A percentile compares a stretch with the other conserved stretches of the same genome.
phyloP scores from a whole-genome alignment of 192 early-diverging fungal species.

The Jimgerdemannia lactiflua region DNA sequence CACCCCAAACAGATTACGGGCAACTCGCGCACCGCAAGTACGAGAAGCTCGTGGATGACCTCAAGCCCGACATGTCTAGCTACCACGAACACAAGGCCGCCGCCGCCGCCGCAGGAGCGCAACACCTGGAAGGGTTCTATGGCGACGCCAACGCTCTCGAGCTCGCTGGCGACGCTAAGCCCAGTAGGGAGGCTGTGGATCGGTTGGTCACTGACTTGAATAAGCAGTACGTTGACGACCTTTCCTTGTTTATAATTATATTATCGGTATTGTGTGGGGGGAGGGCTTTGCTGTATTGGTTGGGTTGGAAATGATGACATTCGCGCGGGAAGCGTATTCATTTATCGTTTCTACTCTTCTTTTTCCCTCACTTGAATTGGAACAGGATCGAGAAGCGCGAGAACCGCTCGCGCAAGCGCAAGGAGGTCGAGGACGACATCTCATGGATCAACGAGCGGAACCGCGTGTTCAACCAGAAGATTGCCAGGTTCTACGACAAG shows the following conservation, averaged over 20 bases:
- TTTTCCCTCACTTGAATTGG: conserved; percentile 15
- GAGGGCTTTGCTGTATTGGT: too few species aligned
- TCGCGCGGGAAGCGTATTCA: too few species aligned
- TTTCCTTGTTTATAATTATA: too few species aligned
- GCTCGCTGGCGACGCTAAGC: conserved; percentile 55
- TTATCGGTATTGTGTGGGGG: too few species aligned
- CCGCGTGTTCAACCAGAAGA: conserved; percentile 94
- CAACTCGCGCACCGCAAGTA: conserved; percentile 92
- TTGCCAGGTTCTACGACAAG: conserved; percentile 92
- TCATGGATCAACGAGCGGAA: conserved; percentile 98
- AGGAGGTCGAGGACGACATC: conserved; percentile 82
- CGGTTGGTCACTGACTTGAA: conserved; percentile 66
- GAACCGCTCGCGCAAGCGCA: conserved; percentile 63
- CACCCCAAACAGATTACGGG: conserved; percentile 72
- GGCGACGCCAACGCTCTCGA: conserved; percentile 66
- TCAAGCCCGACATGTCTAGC: conserved; percentile 80
- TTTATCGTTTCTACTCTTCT: conserved; percentile 13
- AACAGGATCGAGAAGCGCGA: conserved; percentile 51
- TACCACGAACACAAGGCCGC: conserved; percentile 68
- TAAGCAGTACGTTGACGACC: conserved; percentile 60
- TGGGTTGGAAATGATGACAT: too few species aligned
- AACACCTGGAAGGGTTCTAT: conserved; percentile 44
- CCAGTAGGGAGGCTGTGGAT: conserved; percentile 63
- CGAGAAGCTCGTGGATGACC: conserved; percentile 65
- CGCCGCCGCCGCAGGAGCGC: conserved; percentile 28